Evolutionary conservation across 306 rosid species (phyloP).

Genomic region (Canavalia gladiata): DNA sequence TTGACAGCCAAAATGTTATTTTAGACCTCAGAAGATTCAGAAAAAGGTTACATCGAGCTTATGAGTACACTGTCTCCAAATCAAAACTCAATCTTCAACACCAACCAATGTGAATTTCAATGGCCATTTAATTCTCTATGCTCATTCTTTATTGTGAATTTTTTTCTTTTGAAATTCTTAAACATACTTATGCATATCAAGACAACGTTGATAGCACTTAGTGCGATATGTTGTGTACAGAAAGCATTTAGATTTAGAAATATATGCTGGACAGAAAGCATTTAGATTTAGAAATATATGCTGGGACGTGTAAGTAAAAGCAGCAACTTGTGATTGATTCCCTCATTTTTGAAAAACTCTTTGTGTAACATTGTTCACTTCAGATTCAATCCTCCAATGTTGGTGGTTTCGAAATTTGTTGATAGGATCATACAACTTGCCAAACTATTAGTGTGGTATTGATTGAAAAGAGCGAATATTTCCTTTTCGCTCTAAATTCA

Average conservation of each 20-base stretch:
- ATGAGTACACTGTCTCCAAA: conserved; percentile 56
- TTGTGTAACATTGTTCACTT: conserved; percentile 35
- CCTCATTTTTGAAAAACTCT: conserved; percentile 5
- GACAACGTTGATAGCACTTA: neutral
- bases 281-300: conserved; percentile 27
- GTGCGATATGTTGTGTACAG: conserved; percentile 32
- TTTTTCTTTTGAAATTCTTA: neutral
- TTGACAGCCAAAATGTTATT: conserved; percentile 82
- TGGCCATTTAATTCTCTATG: neutral
- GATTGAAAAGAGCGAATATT: neutral
- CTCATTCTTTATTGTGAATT: conserved; percentile 43
- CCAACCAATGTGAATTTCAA: conserved; percentile 43
- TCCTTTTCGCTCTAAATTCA: neutral
- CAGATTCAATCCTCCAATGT: conserved; percentile 1
- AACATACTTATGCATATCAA: conserved; percentile 19
- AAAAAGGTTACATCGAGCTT: conserved; percentile 73
- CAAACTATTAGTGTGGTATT: neutral
- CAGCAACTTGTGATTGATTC: neutral
- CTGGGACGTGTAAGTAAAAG: conserved; percentile 39
- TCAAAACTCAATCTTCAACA: conserved; percentile 42
- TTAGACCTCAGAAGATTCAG: conserved; percentile 72
- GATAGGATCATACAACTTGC: conserved; percentile 3
- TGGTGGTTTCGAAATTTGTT: conserved; percentile 5
- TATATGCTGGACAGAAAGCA: conserved; percentile 20
- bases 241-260: conserved; percentile 3